Evolutionary conservation across 2,329 filamentous ascomycete species (phyloP).

Genomic region (Diaporthe sp.): DNA sequence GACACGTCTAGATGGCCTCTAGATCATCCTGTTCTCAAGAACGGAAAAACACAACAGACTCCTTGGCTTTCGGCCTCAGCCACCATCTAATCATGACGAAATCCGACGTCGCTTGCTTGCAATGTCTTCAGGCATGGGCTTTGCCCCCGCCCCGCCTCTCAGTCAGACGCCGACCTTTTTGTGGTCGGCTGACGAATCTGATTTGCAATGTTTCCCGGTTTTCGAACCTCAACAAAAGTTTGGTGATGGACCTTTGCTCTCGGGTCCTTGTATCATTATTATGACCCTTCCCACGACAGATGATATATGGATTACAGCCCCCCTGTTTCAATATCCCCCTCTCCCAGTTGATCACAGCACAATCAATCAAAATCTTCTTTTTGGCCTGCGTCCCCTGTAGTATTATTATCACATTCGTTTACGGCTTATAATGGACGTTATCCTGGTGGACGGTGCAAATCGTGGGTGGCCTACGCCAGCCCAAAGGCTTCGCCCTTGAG

Average conservation of each 20-base stretch:
- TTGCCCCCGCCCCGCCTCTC: constrained; percentile 24
- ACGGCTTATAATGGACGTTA: constrained; percentile 29
- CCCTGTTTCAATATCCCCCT: constrained; percentile 24
- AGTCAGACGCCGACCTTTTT: constrained; percentile 7
- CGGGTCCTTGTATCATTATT: constrained; percentile 38
- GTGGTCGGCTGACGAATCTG: background rate
- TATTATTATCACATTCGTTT: constrained; percentile 35
- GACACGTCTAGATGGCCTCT: constrained; percentile 42
- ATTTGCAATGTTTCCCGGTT: constrained; percentile 14
- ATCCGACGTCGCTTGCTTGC: constrained; percentile 32
- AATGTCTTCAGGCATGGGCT: constrained; percentile 18
- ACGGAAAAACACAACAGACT: constrained; percentile 32
- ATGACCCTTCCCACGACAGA: constrained; percentile 24
- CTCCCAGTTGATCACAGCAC: constrained; percentile 22
- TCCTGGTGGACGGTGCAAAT: background rate
- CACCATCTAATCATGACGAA: constrained; percentile 33
- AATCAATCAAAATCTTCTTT: constrained; percentile 15
- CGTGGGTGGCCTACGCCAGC: background rate
- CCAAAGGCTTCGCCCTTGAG: background rate
- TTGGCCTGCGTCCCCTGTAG: constrained; percentile 33
- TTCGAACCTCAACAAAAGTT: constrained; percentile 29
- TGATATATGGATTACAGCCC: constrained; percentile 36
- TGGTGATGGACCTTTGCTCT: constrained; percentile 32
- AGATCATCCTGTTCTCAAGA: constrained; percentile 39
- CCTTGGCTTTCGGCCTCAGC: constrained; percentile 34